Base-by-base conservation (phyloP, 352 stramenopile species). In the Pythium dissimile region DNA sequence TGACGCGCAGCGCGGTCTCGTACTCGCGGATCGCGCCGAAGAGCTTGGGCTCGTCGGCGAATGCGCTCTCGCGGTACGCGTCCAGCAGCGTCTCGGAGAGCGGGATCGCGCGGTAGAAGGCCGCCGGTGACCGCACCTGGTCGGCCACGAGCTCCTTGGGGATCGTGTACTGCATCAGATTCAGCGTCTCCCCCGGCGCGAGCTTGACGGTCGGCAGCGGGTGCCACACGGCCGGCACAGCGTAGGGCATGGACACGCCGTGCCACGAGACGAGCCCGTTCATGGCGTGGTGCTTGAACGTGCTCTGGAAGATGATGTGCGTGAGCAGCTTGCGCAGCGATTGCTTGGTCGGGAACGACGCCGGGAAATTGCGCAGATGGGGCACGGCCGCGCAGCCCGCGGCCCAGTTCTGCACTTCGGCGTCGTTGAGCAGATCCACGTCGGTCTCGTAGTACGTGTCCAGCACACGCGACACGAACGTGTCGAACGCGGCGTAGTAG, bases 381-480 rank as follows among this genome's bases (percentile, higher is more conserved):
- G 49, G 42, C 34, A 60, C 41, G 10, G n/a, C n/a, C 7, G 41
- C 42, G 13, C 41, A 51, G 5, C n/a, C 38, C 0, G 45, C 38
- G 28, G 60, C 60, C 48, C 52, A 59, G 39, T 54, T 44, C 18
- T 59, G 52, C 38, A 81, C 56, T 56, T 77, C 72, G 5, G 64
- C 47, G 50, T 81, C 72, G 6, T 23, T n/a, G 20, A n/a, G 30
- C 1, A 81, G 53, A 0, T 56, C 69, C 0, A 44, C 51, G 34
- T 81, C 67, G 26, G 62, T 51, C 0, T 23, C 18, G 60, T 81
- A 77, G 31, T 65, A 81, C 20, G 64, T 58, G 28, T 58, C 54
- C 5, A 77, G 54, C 13, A 67, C 75, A 1, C 24, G 24, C 2
- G 20, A 12, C 0, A 72, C 52, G 27, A 81, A 77, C 24, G 7